A percentile compares a stretch with the other conserved stretches of the same genome.
phyloP scores from a whole-genome alignment of 805 yeast genomes.

The Teunomyces panamensis region DNA sequence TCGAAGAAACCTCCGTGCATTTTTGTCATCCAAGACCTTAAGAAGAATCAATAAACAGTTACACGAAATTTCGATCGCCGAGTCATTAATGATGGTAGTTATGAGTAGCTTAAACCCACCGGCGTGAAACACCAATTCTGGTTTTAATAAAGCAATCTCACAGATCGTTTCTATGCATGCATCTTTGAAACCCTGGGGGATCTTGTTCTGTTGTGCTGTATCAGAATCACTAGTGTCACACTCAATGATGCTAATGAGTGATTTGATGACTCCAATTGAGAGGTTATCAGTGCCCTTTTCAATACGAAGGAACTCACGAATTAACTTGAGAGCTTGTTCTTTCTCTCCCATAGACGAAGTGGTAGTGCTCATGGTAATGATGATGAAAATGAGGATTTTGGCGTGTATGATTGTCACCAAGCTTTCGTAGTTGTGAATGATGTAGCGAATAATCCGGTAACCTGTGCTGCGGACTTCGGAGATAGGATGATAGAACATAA shows the following conservation, averaged over 20 bases:
- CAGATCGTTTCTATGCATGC: constrained; percentile 43
- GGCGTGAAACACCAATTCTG: constrained; percentile 44
- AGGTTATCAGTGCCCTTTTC: constrained; percentile 49
- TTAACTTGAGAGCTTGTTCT: constrained; percentile 70
- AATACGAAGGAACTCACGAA: constrained; percentile 59
- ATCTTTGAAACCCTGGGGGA: constrained; percentile 34
- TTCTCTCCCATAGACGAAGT: constrained; percentile 57
- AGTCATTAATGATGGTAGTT: constrained; percentile 30
- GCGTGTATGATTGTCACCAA: constrained; percentile 50
- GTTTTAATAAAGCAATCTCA: constrained; percentile 37
- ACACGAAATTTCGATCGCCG: constrained; percentile 16
- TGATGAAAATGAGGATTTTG: constrained; percentile 60
- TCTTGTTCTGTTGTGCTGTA: not conserved
- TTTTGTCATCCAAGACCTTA: constrained; percentile 56
- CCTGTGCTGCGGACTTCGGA: constrained; percentile 72
- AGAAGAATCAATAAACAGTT: constrained; percentile 44
- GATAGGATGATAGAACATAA: constrained; percentile 54
- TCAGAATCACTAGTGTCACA: not conserved
- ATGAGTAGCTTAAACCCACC: constrained; percentile 53
- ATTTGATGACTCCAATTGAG: constrained; percentile 62
- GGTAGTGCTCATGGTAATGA: constrained; percentile 62
- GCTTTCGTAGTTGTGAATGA: constrained; percentile 54
- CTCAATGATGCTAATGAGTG: constrained; percentile 42
- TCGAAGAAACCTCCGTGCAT: constrained; percentile 50
- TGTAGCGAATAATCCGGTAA: constrained; percentile 66